These are phyloP conservation scores for Omphalea diandra DNA, from an alignment of 441 rosid species.

Conservation along the genomic window DNA sequence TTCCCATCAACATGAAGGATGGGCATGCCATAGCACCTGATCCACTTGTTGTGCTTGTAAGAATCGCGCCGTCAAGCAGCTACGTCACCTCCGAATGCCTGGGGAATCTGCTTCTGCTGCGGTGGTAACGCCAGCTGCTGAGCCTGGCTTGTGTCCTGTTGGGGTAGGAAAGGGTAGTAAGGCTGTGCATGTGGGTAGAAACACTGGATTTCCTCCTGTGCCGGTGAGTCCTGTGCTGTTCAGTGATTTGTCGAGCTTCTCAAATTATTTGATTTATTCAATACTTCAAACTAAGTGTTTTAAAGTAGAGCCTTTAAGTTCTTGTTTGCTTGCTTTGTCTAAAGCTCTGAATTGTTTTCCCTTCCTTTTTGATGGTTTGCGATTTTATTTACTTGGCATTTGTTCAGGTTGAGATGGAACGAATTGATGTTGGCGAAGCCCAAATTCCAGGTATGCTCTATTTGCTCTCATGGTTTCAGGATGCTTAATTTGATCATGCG, in stretches of 20 bases:
- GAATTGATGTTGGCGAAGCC: conserved; percentile 64
- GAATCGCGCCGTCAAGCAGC: conserved; percentile 75
- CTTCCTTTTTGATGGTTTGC: conserved; percentile 3
- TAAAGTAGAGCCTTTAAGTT: background rate
- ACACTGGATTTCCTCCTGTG: conserved; percentile 40
- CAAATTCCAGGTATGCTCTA: conserved; percentile 50
- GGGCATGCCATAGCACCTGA: no score
- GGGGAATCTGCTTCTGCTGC: conserved; percentile 57
- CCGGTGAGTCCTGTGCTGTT: conserved; percentile 45
- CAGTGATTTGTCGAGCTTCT: background rate
- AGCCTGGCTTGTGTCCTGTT: conserved; percentile 49
- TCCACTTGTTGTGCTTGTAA: no score
- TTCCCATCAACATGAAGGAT: no score
- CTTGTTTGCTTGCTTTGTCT: background rate
- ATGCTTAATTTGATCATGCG: background rate
- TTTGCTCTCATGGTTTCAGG: no score
- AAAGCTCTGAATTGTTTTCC: background rate
- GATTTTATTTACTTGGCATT: background rate
- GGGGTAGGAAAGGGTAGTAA: conserved; percentile 46
- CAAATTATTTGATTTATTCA: background rate
- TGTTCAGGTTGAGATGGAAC: conserved; percentile 73
- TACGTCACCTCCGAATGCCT: conserved; percentile 56
- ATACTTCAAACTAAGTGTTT: background rate
- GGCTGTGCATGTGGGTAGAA: conserved; percentile 39
- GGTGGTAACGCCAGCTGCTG: conserved; percentile 29